Conservation (phyloP, 2,329 filamentous ascomycete species). For the Fusarium mexicanum region DNA sequence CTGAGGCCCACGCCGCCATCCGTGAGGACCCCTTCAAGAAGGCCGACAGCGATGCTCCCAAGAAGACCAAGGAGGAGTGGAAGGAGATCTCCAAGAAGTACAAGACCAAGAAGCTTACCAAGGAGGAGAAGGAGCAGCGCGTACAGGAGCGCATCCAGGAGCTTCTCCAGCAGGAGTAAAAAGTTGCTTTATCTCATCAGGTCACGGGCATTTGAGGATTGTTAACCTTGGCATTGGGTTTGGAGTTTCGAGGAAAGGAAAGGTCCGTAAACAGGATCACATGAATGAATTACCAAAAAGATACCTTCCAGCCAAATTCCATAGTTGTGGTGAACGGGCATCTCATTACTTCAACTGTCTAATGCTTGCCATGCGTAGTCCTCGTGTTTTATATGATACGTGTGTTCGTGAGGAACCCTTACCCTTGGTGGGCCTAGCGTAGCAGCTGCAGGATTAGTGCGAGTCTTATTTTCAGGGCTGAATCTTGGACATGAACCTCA, state of each 20-base stretch:
- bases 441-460: not conserved
- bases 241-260: conserved; percentile 52
- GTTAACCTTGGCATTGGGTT: conserved; percentile 49
- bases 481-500: not conserved
- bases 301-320: conserved; percentile 47
- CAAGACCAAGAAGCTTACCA: conserved; percentile 79
- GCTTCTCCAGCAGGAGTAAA: conserved; percentile 67
- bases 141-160: conserved; percentile 93
- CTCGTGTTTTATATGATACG: not conserved
- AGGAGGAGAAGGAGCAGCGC: conserved; percentile 82
- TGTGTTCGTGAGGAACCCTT: not conserved
- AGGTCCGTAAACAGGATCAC: conserved; percentile 48
- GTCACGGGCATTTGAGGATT: conserved; percentile 43
- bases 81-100: conserved; percentile 95
- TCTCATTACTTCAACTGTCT: conserved; percentile 38
- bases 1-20: conserved; percentile 94
- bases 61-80: conserved; percentile 98
- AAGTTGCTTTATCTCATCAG: conserved; percentile 37
- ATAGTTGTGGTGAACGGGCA: conserved; percentile 45
- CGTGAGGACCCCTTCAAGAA: conserved; percentile 99
- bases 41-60: conserved; percentile 74
- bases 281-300: conserved; percentile 51
- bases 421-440: not conserved
- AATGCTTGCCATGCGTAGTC: conserved; percentile 11
- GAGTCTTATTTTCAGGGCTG: not conserved